Percentiles rank a stretch among this genome's conserved stretches.
These are phyloP conservation scores for Simplicillium aogashimaense DNA, from an alignment of 2,329 filamentous ascomycete species.

Conservation along the genomic window DNA sequence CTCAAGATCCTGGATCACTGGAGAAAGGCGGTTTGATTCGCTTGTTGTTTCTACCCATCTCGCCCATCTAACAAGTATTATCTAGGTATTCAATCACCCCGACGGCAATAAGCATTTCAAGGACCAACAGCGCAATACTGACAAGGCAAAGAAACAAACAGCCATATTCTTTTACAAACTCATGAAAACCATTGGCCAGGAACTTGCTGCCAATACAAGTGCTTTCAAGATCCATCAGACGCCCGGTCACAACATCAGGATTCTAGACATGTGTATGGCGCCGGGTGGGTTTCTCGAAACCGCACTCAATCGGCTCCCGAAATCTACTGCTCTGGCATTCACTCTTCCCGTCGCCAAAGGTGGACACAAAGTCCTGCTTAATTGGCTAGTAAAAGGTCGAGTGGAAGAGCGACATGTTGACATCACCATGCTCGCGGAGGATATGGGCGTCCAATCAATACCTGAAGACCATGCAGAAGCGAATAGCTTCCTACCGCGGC, in stretches of 20 bases:
- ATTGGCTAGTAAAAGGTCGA: neutral
- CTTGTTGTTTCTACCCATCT: too few species aligned
- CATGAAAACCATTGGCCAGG: too few species aligned
- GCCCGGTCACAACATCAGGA: constrained; percentile 5
- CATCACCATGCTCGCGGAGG: constrained; percentile 39
- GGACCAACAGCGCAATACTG: too few species aligned
- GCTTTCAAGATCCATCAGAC: too few species aligned
- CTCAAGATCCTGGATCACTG: too few species aligned
- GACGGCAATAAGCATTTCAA: too few species aligned
- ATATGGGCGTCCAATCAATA: constrained; percentile 26
- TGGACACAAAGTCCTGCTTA: constrained; percentile 27
- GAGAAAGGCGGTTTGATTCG: too few species aligned
- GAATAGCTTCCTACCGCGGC: constrained; percentile 16
- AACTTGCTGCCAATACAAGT: too few species aligned
- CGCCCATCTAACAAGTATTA: too few species aligned
- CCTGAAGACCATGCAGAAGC: constrained; percentile 17
- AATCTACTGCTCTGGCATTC: constrained; percentile 21
- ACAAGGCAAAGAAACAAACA: too few species aligned
- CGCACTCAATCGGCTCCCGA: constrained; percentile 24
- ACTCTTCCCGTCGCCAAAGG: constrained; percentile 28
- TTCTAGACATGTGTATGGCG: constrained; percentile 47
- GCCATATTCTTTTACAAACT: too few species aligned
- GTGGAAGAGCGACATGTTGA: constrained; percentile 23
- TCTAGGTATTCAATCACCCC: too few species aligned
- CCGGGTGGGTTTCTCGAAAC: constrained; percentile 39